Conservation (phyloP, 2,329 filamentous ascomycete species). For the Alternaria sp. region DNA sequence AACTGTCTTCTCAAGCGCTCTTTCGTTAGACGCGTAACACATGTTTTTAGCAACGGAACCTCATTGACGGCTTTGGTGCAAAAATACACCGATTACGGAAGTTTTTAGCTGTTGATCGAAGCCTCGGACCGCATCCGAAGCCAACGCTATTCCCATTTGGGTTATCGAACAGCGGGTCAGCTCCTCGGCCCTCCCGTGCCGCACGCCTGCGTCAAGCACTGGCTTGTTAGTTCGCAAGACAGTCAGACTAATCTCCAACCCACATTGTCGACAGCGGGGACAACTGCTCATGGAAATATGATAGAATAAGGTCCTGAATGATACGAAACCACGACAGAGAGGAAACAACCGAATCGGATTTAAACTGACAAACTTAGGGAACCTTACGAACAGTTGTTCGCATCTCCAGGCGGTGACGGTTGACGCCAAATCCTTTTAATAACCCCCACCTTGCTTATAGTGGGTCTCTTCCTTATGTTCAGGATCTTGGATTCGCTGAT, state of each 20-base stretch:
- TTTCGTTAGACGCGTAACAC: background rate
- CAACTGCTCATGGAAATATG: background rate
- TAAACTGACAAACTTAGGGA: background rate
- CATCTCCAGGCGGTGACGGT: background rate
- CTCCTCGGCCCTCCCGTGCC: background rate
- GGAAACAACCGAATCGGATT: background rate
- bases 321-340: background rate
- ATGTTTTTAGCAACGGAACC: background rate
- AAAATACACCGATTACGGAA: background rate
- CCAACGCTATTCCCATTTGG: background rate
- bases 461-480: background rate
- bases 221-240: background rate
- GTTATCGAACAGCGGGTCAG: background rate
- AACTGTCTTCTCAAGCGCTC: background rate
- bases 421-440: background rate
- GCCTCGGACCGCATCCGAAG: background rate
- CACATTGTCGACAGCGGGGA: background rate
- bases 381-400: background rate
- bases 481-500: background rate
- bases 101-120: background rate
- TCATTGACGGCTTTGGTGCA: background rate
- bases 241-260: background rate
- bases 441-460: background rate
- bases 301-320: background rate
- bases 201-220: background rate